Evolutionary conservation across 208 protist species (phyloP), one percentile per base, ranked within the genome.

Genomic region (Wallacemonas sp.): DNA sequence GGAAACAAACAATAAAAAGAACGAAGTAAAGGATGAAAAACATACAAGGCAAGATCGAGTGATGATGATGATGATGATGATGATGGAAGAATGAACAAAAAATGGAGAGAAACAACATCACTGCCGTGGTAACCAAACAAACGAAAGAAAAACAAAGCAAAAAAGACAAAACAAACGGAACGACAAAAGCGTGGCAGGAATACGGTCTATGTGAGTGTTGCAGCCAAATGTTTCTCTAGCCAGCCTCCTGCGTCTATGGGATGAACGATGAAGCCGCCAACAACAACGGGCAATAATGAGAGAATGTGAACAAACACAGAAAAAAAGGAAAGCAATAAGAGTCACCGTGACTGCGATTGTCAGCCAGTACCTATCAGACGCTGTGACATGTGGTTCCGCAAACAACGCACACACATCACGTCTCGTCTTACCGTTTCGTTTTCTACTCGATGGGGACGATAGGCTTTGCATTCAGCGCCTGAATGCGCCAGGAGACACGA

Each of bases 381-480:
- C n/a, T n/a, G n/a, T n/a, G n/a, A n/a, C n/a, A n/a, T n/a, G n/a
- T n/a, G n/a, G n/a, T n/a, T n/a, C 9, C 6, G 9, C 9, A 26
- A 17, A 32, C n/a, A 34, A 47, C 11, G 16, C 38, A 26, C 5
- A 30, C 34, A 24, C 41, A 19, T 39, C 14, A 36, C 24, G 14
- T n/a, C 46, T 2, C 24, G 4, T 67, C 19, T 21, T 30, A n/a
- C 1, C 19, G 0, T 36, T 29, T 34, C 23, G 23, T 19, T 44
- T 26, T 33, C 32, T 65, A 83, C 46, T 83, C 77, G n/a, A 83
- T 76, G 6, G 61, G 65, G 0, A 83, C 71, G 32, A 83, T 78
- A 12, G 72, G 44, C 49, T 83, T 83, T 0, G 77, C 77, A 21
- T 83, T 83, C 21, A 66, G 61, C 17, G 32, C 21, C 34, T 66